Conservation (phyloP, 1,284 basidiomycete genomes). For the Trichosporon ovoides region DNA sequence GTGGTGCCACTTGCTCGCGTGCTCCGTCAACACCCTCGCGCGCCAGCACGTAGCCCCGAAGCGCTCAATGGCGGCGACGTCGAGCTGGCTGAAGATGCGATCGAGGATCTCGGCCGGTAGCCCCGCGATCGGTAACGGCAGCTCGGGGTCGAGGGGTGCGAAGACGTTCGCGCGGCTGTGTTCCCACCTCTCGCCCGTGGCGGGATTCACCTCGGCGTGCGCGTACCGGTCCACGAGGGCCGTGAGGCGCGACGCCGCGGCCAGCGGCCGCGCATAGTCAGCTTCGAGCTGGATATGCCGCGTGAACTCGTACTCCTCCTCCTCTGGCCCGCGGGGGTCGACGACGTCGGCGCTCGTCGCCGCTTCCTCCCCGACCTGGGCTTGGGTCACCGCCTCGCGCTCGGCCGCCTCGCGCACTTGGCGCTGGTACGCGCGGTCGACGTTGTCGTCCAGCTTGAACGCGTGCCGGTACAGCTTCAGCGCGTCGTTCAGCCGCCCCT, state of each 20-base stretch:
- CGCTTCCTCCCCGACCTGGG: slow-evolving; percentile 6
- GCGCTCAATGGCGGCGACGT: slow-evolving; percentile 65
- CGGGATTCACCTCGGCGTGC: neutral
- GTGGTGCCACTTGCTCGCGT: slow-evolving; percentile 60
- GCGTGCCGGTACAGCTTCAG: slow-evolving; percentile 68
- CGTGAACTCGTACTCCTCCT: slow-evolving; percentile 41
- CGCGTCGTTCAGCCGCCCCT: slow-evolving; percentile 67
- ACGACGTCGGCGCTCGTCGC: slow-evolving; percentile 33
- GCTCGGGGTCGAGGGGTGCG: slow-evolving; percentile 61
- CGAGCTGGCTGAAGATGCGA: slow-evolving; percentile 56
- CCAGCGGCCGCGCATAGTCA: slow-evolving; percentile 34
- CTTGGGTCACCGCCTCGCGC: neutral
- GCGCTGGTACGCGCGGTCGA: slow-evolving; percentile 35
- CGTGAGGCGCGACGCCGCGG: slow-evolving; percentile 6
- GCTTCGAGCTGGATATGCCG: slow-evolving; percentile 42
- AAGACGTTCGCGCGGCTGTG: slow-evolving; percentile 48
- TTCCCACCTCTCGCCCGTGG: neutral
- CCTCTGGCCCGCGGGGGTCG: slow-evolving; percentile 29
- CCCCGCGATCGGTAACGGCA: slow-evolving; percentile 55
- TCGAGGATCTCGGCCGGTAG: slow-evolving; percentile 73
- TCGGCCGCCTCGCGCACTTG: slow-evolving; percentile 7
- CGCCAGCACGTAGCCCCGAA: slow-evolving; percentile 68
- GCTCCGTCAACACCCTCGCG: slow-evolving; percentile 64
- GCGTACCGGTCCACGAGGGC: slow-evolving; percentile 6
- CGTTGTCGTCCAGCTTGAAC: slow-evolving; percentile 60